Base-by-base conservation (phyloP, 805 yeast genomes). In the Saccharomycopsis fibuligera region DNA sequence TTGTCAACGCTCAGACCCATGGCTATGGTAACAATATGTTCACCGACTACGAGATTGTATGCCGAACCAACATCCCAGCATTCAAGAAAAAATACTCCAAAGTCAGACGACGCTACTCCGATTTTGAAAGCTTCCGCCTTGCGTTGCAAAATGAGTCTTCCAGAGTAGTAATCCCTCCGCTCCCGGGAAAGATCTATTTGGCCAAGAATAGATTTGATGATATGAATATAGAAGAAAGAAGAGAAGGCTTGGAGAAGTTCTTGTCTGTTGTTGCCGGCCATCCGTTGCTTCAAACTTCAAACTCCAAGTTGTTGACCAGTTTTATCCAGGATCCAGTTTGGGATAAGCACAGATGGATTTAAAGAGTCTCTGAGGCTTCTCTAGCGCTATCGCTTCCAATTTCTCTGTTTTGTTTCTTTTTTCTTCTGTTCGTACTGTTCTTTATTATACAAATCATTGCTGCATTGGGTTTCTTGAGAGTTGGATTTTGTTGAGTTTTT, bases 31-130 rank as follows among this genome's bases (percentile, higher is more conserved):
- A 79, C 29, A 75, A 79, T 25, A 79, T 82, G 81, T 91, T 74
- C 63, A 91, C 98, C 8, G 98, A 91, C 65, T 91, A 91, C 65
- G 97, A 90, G 64, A 79, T 91, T 21, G 72, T 85, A 6, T 88
- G 96, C 63, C 73, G 89, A 46, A 91, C 97, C 22, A 91, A 93
- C 65, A 79, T 93, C 48, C 98, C 98, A 1, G 81, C 89, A 2
- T 91, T 93, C 66, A 76, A 76, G 54, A 74, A 77, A 53, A 70
- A 80, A 45, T 64, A 64, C 36, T 78, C 88, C 27, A 66, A 72
- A 29, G 96, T 89, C 5, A 78, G 97, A 53, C 75, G 99, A 57
- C 68, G 98, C 43, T 91, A 88, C 68, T 79, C 89, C 39, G 98
- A 93, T 60, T 91, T 91, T 63, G 98, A 86, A 53, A 73, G 77